Evolutionary conservation across 2,329 filamentous ascomycete genomes (phyloP), one percentile per base, ranked within the genome.

Genomic region (Stemphylium lycopersici): DNA sequence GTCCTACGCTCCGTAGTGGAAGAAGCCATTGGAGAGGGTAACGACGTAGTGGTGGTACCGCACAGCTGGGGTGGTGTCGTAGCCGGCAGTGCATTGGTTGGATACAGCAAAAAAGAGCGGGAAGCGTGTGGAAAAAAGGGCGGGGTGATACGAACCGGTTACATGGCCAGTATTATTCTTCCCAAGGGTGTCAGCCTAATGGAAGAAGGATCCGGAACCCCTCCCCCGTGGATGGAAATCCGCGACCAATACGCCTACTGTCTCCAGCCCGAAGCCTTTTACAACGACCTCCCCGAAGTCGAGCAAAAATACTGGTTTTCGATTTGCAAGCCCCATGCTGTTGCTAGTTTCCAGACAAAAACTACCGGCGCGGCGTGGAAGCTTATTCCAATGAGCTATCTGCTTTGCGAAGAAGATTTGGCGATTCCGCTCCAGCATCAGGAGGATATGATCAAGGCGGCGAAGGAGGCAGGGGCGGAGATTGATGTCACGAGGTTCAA

Each of bases 31-130:
- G 72, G 75, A 13, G 56, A 74, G 13, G 60, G 58, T 11, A 76
- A 77, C 40, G 68, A 80, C 24, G 72, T 81, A 12, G 60, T 81
- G 0, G 70, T 81, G 2, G 60, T 77, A 4, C 68, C 73, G 4
- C 79, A 82, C 56, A 80, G 76, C 2, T 80, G 79, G 65, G 74
- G 76, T n/a, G 79, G 79, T 12, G 64, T 78, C 1, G 67, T 79
- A 1, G 74, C 71, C 6, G 67, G 70, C 4, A 71, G 77, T 52
- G 73, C 71, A 4, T 58, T 73, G 0, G 67, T 69, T 11, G 77
- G 75, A 0, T 56, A 77, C 6, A 61, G 67, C 5, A 73, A 76
- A 43, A 55, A 59, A 31, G 70, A 76, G 39, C 63, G 77, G 20
- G 59, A 67, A 40, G 55, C 59, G 15, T 51, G 63, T 12, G 76